Base-by-base conservation (phyloP, 805 yeast genomes). In the Lachancea quebecensis region DNA sequence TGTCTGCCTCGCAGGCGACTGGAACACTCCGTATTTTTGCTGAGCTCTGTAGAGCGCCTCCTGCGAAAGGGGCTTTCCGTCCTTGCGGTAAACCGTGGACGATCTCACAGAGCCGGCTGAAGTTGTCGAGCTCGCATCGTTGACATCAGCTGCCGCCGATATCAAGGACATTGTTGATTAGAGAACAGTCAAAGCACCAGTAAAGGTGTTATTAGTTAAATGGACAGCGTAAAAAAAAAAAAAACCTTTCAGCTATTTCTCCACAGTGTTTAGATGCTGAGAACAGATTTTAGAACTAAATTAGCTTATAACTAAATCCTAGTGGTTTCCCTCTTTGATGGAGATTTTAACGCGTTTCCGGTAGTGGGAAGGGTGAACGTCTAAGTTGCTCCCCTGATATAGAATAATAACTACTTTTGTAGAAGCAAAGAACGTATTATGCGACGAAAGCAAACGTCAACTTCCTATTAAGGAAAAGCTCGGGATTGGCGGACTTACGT, bases 21-120 rank as follows among this genome's bases (percentile, higher is more conserved):
- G 67, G 65, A 70, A 82, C 32, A 78, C 70, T 27, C 90, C 90
- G 54, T 81, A 82, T 56, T 77, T 82, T 59, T 82, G 65, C 54
- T 81, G 81, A 45, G 87, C 90, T 54, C 77, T 81, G 66, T 84
- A 85, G 45, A 81, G 65, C 6, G 93, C 93, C 59, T 82, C 86
- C 53, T 77, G 79, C 35, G 87, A 79, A 46, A 85, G 70, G 10
- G 87, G 88, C 56, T 78, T 79, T 9, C 87, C 90, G 51, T 77
- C 71, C 38, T 78, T 72, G 59, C 82, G 88, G 62, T 85, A 85
- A 41, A 78, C 80, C 0, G 74, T 65, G 7, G 45, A 32, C 39
- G 66, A 36, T 16, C 43, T 44, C 9, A 41, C 30, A 14, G 44
- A 34, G 28, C 40, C 42, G 12, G 38, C 33, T 4, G 43, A 40